Evolutionary conservation across 805 yeast genomes (phyloP), one percentile per base, ranked within the genome.

Genomic region (Wickerhamiella dianesei): DNA sequence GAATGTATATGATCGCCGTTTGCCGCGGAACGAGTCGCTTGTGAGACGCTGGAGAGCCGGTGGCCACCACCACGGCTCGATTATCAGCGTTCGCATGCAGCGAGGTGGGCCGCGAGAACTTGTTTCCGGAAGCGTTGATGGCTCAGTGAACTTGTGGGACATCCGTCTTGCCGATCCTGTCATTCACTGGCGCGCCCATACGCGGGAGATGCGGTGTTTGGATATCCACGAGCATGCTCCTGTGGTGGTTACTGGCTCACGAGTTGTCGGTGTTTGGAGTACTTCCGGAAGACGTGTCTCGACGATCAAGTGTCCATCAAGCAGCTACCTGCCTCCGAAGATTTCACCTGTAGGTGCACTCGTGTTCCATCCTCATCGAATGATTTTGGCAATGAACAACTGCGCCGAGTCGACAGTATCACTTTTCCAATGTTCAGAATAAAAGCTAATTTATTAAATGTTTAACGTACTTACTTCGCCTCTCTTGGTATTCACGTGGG

Each of bases 221-320:
- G 82, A 83, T 58, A 76, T 85, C 3, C 98, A 92, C 64, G 98
- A 92, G 58, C 98, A 92, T 65, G 98, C 97, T 0, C 97, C 98
- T 1, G 72, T 92, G 2, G 75, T 92, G 48, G 89, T 88, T 2
- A 82, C 95, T 2, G 96, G 95, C 0, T 79, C 88, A 1, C 81
- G 81, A 51, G 71, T 75, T 35, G 77, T 87, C 14, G 80, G 84
- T 41, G 64, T 92, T 3, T 88, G 92, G 83, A 78, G 94, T 2
- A 85, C 95, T 0, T 68, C 82, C 0, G 97, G 97, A 2, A 82
- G 83, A 49, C 61, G 76, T 46, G 66, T 88, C 4, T 67, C 84
- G 1, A 71, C 74, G 8, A 74, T 88, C 8, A 53, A 52, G 53
- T 64, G 65, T 17, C 57, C 64, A 37, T 46, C 59, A 12, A 43